Percentiles rank a stretch among this genome's conserved stretches.
phyloP scores from a whole-genome alignment of 129 eudicot species.

The Cynara cardunculus region DNA sequence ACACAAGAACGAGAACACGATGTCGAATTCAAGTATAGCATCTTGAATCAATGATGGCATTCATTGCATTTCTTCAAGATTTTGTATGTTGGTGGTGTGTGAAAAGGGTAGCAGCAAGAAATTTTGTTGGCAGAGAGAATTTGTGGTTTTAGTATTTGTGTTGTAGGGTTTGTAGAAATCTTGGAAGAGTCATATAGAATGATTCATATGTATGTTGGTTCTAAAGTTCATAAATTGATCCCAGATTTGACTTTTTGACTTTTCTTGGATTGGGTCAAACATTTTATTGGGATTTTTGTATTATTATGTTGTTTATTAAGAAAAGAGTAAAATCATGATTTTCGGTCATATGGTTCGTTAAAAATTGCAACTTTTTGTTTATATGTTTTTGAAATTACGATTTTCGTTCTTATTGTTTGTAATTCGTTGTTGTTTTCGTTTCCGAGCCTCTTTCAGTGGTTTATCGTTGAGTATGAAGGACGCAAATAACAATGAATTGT shows the following conservation, averaged over 20 bases:
- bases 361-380: not conserved
- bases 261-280: not conserved
- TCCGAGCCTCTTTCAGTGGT: too few species aligned
- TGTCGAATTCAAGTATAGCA: conserved; percentile 45
- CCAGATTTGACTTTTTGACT: not conserved
- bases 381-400: not conserved
- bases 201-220: conserved; percentile 1
- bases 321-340: not conserved
- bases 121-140: conserved; percentile 19
- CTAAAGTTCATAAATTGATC: not conserved
- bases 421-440: not conserved
- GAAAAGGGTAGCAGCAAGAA: conserved; percentile 13
- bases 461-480: too few species aligned
- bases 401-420: too few species aligned
- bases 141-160: conserved; percentile 12
- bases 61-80: not conserved
- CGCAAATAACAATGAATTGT: too few species aligned
- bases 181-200: conserved; percentile 7
- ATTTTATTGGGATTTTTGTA: not conserved
- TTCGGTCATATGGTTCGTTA: too few species aligned
- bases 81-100: conserved; percentile 1
- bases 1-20: conserved; percentile 39
- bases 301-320: not conserved
- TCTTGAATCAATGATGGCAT: conserved; percentile 42
- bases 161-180: conserved; percentile 20